A percentile compares a stretch with the other conserved stretches of the same genome.
Conservation (phyloP, 208 protist species). For the Phytomonas sp. region DNA sequence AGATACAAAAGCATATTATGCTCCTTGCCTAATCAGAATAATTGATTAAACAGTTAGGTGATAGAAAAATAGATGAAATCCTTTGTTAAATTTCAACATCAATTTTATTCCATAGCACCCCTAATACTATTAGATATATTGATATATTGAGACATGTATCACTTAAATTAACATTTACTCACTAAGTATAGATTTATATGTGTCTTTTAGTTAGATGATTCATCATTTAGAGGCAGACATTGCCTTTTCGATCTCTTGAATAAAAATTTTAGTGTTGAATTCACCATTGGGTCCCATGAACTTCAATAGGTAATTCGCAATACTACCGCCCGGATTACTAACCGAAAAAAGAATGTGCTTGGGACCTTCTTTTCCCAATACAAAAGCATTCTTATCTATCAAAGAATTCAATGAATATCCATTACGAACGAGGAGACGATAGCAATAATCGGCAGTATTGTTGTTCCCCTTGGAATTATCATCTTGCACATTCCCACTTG, state of each 20-base stretch:
- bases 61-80: neutral
- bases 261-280: slow-evolving; percentile 39
- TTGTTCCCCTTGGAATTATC: slow-evolving; percentile 10
- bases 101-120: neutral
- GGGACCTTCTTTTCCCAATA: slow-evolving; percentile 32
- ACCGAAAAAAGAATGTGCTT: slow-evolving; percentile 53
- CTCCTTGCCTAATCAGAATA: neutral
- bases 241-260: slow-evolving; percentile 32
- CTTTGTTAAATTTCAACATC: neutral
- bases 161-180: neutral
- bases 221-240: neutral
- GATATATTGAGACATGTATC: neutral
- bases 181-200: neutral
- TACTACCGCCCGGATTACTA: slow-evolving; percentile 16
- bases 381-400: slow-evolving; percentile 34
- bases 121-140: neutral
- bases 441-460: slow-evolving; percentile 15
- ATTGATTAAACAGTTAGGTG: neutral
- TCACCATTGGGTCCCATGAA: slow-evolving; percentile 50
- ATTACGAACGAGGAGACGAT: slow-evolving; percentile 75
- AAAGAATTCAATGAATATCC: slow-evolving; percentile 68
- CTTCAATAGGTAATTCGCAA: slow-evolving; percentile 55
- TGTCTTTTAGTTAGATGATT: neutral
- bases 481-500: neutral
- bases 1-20: neutral